Evolutionary conservation across 106 monocot genomes (phyloP), one percentile per base, ranked within the genome.

Genomic region (Xerophyta viscosa): DNA sequence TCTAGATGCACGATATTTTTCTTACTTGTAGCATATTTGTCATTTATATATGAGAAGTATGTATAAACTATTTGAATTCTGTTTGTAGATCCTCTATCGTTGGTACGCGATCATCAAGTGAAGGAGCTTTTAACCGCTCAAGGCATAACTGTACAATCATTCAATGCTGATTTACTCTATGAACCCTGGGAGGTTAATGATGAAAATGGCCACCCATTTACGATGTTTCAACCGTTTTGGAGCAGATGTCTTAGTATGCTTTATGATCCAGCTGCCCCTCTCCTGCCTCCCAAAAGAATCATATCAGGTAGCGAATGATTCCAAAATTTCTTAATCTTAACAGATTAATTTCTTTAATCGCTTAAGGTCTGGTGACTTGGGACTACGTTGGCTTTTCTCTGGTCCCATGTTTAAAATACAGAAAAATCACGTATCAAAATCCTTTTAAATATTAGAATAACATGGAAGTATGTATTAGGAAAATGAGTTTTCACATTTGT

Each of bases 171-270:
- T 61, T 66, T 93, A 29, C 87, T 93, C 9, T 93, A 93, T 50
- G 93, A 93, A 58, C 93, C 93, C 21, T 93, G 93, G 93, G 87
- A 93, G 45, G 77, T 93, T 26, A 80, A 80, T 46, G 93, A 93
- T 48, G 84, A 87, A 25, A 63, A 81, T 41, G 87, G 77, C 8
- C 50, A 26, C 18, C 69, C 87, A 13, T 93, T 93, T 62, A 46
- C 57, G 12, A 93, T 77, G 22, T 93, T 93, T 75, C 60, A 39
- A 13, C 68, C 73, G 24, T 93, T 93, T 58, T 93, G 87, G 93
- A 88, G 81, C 42, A 93, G 72, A 72, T 88, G 93, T 53, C 80
- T 93, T 19, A 77, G 75, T 70, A 88, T 93, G 93, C 93, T 87
- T 12, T 72, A 75, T 70, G 93, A 93, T 61, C 87, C 93, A 21